Evolutionary conservation across 1,284 basidiomycete genomes (phyloP), one percentile per base, ranked within the genome.

Genomic region (Pulchroboletus neoregius): DNA sequence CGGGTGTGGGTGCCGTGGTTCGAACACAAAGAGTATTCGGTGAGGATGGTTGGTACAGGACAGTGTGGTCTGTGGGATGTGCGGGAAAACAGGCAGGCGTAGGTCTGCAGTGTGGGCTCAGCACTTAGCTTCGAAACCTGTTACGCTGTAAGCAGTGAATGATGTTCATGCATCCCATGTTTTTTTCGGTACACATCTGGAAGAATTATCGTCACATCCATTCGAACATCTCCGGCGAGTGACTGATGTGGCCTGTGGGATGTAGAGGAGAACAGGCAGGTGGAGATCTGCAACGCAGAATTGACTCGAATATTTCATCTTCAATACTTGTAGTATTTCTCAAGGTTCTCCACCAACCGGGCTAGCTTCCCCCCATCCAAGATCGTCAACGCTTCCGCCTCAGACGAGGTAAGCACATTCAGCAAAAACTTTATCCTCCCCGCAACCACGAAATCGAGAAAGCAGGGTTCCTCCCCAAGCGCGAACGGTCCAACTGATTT

Each of bases 391-490:
- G 4, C 28, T 2, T 46, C 55, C 39, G 24, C 35, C 16, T 60
- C 57, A 0, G 49, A 43, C 4, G 35, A 31, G 3, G 16, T 20
- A 15, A 64, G 48, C 16, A 20, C 40, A 28, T 57, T 43, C 18
- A 51, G 6, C 0, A 39, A 9, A 27, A 49, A 64, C 18, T 43
- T 56, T 2, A 56, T 24, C 39, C 56, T 49, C 11, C 46, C 56
- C 9, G 55, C 63, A 9, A 63, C 28, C 3, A 22, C 28, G 7
- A 62, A 61, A 37, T 66, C 63, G 11, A 58, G 13, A 11, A 54
- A 41, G 32, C 48, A 54, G 0, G 61, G 62, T 11, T 42, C 39
- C 9, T 61, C 40, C 0, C 60, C 63, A 1, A 61, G 42, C 6
- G 20, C 31, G n/a, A 52, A 64, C 16, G 38, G 42, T 38, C 35